Percentiles rank a stretch among this genome's conserved stretches.
phyloP scores from a whole-genome alignment of 129 eudicot species.

The carrot (Daucus carota) region DNA sequence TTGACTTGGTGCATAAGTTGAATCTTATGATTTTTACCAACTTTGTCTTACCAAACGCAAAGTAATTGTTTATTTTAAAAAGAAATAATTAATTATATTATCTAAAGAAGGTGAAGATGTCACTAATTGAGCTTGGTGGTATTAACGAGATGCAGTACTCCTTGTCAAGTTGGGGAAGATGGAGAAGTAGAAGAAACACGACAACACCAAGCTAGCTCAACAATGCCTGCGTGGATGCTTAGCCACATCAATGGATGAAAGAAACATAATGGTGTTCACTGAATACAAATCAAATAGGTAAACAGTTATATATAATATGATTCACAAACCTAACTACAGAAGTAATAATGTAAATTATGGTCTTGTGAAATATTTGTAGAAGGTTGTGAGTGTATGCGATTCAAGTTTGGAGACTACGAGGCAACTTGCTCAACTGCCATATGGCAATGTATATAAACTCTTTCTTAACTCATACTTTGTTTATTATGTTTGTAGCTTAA shows the following conservation, averaged over 20 bases:
- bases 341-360: no score
- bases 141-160: not conserved
- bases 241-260: not conserved
- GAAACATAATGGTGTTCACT: not conserved
- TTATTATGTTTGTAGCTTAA: no score
- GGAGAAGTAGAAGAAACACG: slow-evolving; percentile 7
- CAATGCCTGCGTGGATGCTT: slow-evolving; percentile 10
- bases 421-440: no score
- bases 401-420: no score
- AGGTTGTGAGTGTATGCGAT: no score
- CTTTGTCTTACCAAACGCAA: not conserved
- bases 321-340: no score
- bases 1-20: not conserved
- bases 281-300: not conserved
- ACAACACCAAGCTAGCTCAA: slow-evolving; percentile 5
- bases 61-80: not conserved
- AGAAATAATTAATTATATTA: not conserved
- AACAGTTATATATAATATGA: not conserved
- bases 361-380: no score
- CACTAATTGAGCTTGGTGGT: not conserved
- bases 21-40: not conserved
- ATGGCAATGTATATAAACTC: no score
- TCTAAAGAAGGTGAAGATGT: no score
- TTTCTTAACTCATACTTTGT: no score
- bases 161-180: not conserved